Conservation (phyloP, 495 filamentous ascomycete species). For the Neurospora sp. region DNA sequence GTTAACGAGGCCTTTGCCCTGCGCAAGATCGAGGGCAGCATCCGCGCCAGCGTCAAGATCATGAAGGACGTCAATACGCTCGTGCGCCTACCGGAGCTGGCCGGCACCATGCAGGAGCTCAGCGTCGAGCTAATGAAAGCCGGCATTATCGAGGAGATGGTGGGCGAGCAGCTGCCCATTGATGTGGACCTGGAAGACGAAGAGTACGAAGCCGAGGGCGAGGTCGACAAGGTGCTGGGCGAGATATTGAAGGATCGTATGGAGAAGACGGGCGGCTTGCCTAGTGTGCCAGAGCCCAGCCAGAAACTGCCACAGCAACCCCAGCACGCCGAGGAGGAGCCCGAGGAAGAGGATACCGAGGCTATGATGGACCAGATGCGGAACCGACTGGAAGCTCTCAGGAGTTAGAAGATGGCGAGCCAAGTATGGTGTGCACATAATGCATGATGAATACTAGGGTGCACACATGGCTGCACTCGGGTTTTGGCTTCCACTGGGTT, state of each 20-base stretch:
- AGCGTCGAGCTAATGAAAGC: slow-evolving; percentile 82
- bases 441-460: background rate
- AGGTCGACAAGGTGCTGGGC: slow-evolving; percentile 86
- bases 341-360: slow-evolving; percentile 76
- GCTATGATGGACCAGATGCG: slow-evolving; percentile 89
- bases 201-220: slow-evolving; percentile 79
- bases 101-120: slow-evolving; percentile 82
- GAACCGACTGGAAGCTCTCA: slow-evolving; percentile 77
- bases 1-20: slow-evolving; percentile 94
- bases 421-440: background rate
- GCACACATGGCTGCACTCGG: background rate
- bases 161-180: slow-evolving; percentile 73
- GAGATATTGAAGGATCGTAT: slow-evolving; percentile 80
- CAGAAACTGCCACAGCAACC: slow-evolving; percentile 44
- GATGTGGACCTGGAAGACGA: slow-evolving; percentile 49
- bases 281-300: slow-evolving; percentile 46
- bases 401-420: slow-evolving; percentile 50
- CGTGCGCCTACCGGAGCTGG: slow-evolving; percentile 75
- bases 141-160: slow-evolving; percentile 97
- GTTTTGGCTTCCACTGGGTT: background rate
- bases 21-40: slow-evolving; percentile 90
- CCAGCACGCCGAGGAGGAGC: slow-evolving; percentile 58
- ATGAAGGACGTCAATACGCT: slow-evolving; percentile 95
- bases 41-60: slow-evolving; percentile 75
- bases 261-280: slow-evolving; percentile 51